A percentile compares a stretch with the other conserved stretches of the same genome.
phyloP scores from a whole-genome alignment of 768 basidiomycete genomes.

The Xerocomellus chrysenteron region DNA sequence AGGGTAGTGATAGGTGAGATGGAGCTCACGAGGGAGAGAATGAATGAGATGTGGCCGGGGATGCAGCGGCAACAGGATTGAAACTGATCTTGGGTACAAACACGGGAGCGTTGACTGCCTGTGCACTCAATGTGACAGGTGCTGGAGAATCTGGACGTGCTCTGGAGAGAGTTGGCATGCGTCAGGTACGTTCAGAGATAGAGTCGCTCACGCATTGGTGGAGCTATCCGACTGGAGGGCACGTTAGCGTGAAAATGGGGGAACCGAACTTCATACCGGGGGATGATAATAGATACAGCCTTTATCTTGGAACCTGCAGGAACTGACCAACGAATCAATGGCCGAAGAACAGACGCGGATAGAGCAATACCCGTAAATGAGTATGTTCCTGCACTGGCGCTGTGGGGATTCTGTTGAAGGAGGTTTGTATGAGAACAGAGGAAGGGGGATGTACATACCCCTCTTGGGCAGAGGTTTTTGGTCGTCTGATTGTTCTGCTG shows the following conservation, averaged over 20 bases:
- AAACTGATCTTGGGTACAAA: conserved; percentile 75
- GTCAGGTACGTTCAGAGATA: not conserved
- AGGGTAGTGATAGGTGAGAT: not conserved
- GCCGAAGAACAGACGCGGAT: not conserved
- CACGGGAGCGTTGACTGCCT: conserved; percentile 80
- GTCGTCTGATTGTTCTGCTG: conserved; percentile 43
- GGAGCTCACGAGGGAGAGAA: conserved; percentile 30
- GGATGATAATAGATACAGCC: conserved; percentile 86
- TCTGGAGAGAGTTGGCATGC: conserved; percentile 22
- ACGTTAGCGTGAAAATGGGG: conserved; percentile 12
- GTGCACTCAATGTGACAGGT: conserved; percentile 46
- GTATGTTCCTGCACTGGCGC: conserved; percentile 86
- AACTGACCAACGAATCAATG: conserved; percentile 41
- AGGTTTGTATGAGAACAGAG: conserved; percentile 2
- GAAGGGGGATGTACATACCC: conserved; percentile 41
- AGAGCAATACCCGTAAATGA: conserved; percentile 77
- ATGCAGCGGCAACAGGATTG: conserved; percentile 26
- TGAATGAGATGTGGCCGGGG: conserved; percentile 24
- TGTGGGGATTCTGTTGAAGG: conserved; percentile 56
- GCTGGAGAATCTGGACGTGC: conserved; percentile 46
- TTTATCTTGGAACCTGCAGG: conserved; percentile 83
- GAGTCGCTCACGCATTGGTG: conserved; percentile 27
- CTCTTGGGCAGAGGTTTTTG: conserved; percentile 48
- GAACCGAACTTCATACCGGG: conserved; percentile 41
- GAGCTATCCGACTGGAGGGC: conserved; percentile 19